phyloP scores from a whole-genome alignment of 805 yeast genomes.

The Ogataea thermomethanolica region DNA sequence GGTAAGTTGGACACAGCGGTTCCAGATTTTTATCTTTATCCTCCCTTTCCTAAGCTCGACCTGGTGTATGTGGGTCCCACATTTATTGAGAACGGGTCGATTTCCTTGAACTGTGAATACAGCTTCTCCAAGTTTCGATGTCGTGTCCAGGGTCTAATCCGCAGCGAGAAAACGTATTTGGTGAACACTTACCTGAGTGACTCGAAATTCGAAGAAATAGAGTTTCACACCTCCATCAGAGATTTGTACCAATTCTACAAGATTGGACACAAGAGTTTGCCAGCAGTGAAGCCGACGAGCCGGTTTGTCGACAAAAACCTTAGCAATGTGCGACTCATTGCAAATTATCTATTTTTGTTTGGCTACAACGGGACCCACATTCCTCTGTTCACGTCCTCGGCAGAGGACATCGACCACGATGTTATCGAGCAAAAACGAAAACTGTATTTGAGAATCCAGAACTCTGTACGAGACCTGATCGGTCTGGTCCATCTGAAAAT shows the following conservation, averaged over 20 bases:
- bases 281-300: no score
- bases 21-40: conserved; percentile 19
- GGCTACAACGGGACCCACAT: conserved; percentile 22
- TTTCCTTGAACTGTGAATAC: conserved; percentile 24
- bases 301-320: conserved; percentile 2
- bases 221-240: conserved; percentile 7
- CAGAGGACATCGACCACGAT: conserved; percentile 10
- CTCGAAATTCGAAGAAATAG: conserved; percentile 22
- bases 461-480: conserved; percentile 14
- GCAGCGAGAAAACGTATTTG: conserved; percentile 25
- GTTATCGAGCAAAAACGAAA: conserved; percentile 8
- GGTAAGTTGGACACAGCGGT: conserved; percentile 2
- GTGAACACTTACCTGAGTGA: conserved; percentile 24
- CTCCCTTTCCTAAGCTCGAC: conserved; percentile 28
- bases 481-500: conserved; percentile 21
- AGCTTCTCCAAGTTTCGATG: conserved; percentile 25
- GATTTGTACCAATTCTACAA: conserved; percentile 5
- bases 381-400: conserved; percentile 12
- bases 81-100: conserved; percentile 28
- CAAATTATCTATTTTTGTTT: conserved; percentile 23
- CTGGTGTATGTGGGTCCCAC: conserved; percentile 28
- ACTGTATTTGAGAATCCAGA: conserved; percentile 20
- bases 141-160: conserved; percentile 27
- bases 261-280: not conserved
- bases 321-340: conserved; percentile 15